phyloP scores from a whole-genome alignment of 2,329 filamentous ascomycete genomes.

The Fusarium camptoceras region DNA sequence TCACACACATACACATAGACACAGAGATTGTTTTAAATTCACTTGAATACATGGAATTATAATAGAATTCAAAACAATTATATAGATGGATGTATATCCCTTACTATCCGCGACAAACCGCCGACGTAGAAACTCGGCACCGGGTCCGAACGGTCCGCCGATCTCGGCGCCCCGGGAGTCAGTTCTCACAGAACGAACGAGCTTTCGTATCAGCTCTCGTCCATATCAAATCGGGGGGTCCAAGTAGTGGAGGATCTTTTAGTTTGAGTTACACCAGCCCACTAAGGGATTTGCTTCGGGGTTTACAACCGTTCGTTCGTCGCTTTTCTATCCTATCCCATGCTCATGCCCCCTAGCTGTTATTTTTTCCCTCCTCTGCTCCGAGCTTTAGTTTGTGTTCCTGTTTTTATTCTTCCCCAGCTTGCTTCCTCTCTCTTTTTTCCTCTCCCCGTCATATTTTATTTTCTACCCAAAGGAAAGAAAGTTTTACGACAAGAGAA shows the following conservation, averaged over 20 bases:
- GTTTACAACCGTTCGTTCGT: conserved; percentile 4
- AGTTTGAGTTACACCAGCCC: conserved; percentile 5
- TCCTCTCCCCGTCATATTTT: not conserved
- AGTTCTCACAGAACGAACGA: not conserved
- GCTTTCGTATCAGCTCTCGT: not conserved
- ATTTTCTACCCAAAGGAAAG: not conserved
- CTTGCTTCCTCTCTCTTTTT: conserved; percentile 1
- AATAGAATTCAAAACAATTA: not conserved
- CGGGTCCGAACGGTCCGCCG: conserved; percentile 28
- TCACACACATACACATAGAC: not conserved
- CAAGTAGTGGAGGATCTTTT: conserved; percentile 23
- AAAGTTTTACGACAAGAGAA: not conserved
- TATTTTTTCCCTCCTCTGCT: not conserved
- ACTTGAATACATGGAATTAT: not conserved
- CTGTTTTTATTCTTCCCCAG: not conserved
- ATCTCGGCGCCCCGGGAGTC: conserved; percentile 26
- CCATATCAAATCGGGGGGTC: conserved; percentile 4
- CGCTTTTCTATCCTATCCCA: not conserved
- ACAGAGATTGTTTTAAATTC: not conserved
- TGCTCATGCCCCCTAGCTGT: not conserved
- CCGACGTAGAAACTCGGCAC: conserved; percentile 17
- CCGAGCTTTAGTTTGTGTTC: conserved; percentile 1
- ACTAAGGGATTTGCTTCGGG: conserved; percentile 24
- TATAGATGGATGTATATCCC: not conserved
- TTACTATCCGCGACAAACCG: conserved; percentile 28